Conservation (phyloP, 2,329 filamentous ascomycete species). For the Calonectria multiphialidica region DNA sequence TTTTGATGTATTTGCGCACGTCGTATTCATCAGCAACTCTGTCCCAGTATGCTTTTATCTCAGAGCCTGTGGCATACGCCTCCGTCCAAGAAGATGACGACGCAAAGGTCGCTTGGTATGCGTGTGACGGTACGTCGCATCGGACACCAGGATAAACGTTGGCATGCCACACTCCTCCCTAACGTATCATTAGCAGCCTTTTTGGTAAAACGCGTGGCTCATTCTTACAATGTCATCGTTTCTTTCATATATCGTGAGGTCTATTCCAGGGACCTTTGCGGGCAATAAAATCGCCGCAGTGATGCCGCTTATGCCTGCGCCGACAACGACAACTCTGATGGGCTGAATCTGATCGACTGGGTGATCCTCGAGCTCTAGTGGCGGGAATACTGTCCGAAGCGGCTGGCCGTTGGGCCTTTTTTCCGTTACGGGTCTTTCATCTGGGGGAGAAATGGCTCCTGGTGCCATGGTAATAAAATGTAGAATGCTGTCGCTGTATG, state of each 20-base stretch:
- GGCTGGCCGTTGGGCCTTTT: not conserved
- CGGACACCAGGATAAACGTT: not conserved
- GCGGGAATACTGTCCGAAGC: constrained; percentile 6
- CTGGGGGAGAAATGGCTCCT: not conserved
- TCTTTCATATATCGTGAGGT: not conserved
- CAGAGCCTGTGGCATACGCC: not conserved
- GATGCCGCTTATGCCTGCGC: not conserved
- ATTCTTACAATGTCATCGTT: constrained; percentile 7
- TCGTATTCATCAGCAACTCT: constrained; percentile 5
- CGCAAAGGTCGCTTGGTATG: constrained; percentile 10
- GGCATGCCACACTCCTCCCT: not conserved
- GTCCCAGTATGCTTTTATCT: constrained; percentile 10
- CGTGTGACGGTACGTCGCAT: not conserved
- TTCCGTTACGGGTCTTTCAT: not conserved
- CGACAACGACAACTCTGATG: not conserved
- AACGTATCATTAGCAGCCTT: not conserved
- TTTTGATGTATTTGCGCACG: constrained; percentile 7
- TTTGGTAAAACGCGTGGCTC: fast-evolving
- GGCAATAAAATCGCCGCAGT: not conserved
- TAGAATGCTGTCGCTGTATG: too few species aligned
- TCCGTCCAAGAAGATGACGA: not conserved
- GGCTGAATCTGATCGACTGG: not conserved
- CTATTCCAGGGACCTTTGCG: constrained; percentile 5
- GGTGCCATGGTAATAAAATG: not conserved
- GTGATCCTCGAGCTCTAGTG: not conserved